phyloP scores from a whole-genome alignment of 2,329 filamentous ascomycete species.

The Cercospora sp. region DNA sequence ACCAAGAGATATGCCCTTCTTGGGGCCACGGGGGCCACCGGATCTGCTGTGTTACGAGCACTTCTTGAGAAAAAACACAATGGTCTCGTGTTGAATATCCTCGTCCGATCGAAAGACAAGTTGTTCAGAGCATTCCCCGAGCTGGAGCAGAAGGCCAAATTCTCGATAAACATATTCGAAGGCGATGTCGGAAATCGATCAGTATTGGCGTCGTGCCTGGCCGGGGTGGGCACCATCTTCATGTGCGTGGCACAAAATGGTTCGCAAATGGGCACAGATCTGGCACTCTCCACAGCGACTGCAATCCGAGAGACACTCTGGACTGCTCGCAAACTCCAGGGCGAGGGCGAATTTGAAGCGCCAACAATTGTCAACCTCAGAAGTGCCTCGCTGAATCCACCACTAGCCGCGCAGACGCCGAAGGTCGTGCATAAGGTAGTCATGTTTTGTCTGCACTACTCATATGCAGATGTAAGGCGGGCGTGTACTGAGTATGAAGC shows the following conservation, averaged over 20 bases:
- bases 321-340: neutral
- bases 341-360: neutral
- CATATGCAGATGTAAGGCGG: neutral
- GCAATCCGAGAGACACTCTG: neutral
- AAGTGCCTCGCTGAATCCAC: neutral
- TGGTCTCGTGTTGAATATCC: neutral
- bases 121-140: neutral
- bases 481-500: neutral
- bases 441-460: neutral
- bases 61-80: neutral
- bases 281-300: neutral
- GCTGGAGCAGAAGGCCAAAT: neutral
- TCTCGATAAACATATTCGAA: neutral
- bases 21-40: neutral
- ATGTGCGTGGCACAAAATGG: neutral
- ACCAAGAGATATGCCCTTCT: neutral
- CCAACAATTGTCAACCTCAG: neutral
- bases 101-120: neutral
- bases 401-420: neutral
- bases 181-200: neutral
- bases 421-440: neutral
- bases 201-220: neutral
- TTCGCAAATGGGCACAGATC: neutral
- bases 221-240: neutral
- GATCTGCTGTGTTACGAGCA: neutral